Percentiles rank a stretch among this genome's conserved stretches.
Evolutionary conservation across 2,329 filamentous ascomycete genomes (phyloP).

Genomic region (Magnaporthiopsis poae): DNA sequence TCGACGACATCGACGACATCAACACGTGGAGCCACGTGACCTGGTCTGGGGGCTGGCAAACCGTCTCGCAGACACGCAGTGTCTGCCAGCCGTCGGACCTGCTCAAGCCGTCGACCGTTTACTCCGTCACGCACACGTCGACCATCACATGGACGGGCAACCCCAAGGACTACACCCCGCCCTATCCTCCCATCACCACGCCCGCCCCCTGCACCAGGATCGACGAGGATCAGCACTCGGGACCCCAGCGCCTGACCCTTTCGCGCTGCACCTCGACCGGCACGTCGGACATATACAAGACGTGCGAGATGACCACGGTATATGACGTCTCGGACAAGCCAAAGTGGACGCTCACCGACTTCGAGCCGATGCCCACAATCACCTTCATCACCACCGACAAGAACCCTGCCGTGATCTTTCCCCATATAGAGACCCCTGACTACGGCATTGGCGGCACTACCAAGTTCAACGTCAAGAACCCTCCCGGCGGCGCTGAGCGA

Average conservation of each 20-base stretch:
- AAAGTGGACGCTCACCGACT: slow-evolving; percentile 6
- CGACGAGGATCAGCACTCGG: not conserved
- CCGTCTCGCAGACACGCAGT: slow-evolving; percentile 7
- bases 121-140: slow-evolving; percentile 37
- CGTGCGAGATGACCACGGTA: slow-evolving; percentile 9
- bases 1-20: not conserved
- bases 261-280: slow-evolving; percentile 11
- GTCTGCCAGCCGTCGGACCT: slow-evolving; percentile 17
- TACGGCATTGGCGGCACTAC: slow-evolving; percentile 24
- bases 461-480: slow-evolving; percentile 12
- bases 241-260: slow-evolving; percentile 9
- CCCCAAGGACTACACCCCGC: slow-evolving; percentile 35
- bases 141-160: slow-evolving; percentile 41
- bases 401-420: slow-evolving; percentile 40
- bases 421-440: slow-evolving; percentile 27
- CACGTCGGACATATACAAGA: slow-evolving; percentile 3
- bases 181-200: slow-evolving; percentile 30
- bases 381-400: slow-evolving; percentile 45
- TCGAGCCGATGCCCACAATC: slow-evolving; percentile 17
- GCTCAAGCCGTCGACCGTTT: slow-evolving; percentile 20
- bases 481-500: slow-evolving; percentile 7
- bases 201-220: slow-evolving; percentile 28
- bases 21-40: slow-evolving; percentile 1
- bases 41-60: slow-evolving; percentile 6
- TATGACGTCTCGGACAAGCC: slow-evolving; percentile 5